A percentile compares a stretch with the other conserved stretches of the same genome.
Conservation (phyloP, 2,329 filamentous ascomycete genomes). For the Penicillium rolfsii region DNA sequence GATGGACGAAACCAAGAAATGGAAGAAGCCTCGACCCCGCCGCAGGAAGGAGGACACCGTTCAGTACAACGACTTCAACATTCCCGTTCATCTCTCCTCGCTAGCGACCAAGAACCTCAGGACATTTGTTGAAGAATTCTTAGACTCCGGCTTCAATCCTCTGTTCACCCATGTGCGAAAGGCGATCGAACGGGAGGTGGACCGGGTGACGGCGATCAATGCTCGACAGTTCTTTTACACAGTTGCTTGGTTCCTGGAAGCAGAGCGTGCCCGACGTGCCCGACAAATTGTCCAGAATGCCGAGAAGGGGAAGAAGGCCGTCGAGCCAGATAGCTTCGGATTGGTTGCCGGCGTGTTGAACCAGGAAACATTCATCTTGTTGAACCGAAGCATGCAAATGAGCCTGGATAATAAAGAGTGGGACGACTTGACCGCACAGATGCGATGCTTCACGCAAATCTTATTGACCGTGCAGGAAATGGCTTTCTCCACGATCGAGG, state of each 20-base stretch:
- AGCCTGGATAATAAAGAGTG: conserved; percentile 82
- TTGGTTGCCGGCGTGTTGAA: conserved; percentile 87
- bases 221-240: conserved; percentile 88
- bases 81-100: conserved; percentile 68
- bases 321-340: conserved; percentile 75
- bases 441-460: conserved; percentile 95
- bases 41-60: conserved; percentile 65
- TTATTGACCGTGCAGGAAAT: conserved; percentile 91
- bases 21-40: conserved; percentile 73
- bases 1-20: conserved; percentile 89
- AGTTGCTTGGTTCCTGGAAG: conserved; percentile 88
- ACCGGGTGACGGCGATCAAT: conserved; percentile 77
- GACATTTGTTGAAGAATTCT: conserved; percentile 85
- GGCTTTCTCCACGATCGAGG: conserved; percentile 78
- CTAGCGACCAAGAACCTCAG: conserved; percentile 77
- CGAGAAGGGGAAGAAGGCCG: conserved; percentile 57
- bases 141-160: conserved; percentile 95
- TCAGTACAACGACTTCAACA: conserved; percentile 71
- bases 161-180: conserved; percentile 82
- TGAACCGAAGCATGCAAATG: conserved; percentile 81
- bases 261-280: conserved; percentile 73
- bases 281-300: conserved; percentile 58
- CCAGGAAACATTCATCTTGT: conserved; percentile 89
- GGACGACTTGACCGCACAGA: conserved; percentile 81
- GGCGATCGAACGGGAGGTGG: conserved; percentile 85